Base-by-base conservation (phyloP, 768 basidiomycete species). In the Russula sp. region DNA sequence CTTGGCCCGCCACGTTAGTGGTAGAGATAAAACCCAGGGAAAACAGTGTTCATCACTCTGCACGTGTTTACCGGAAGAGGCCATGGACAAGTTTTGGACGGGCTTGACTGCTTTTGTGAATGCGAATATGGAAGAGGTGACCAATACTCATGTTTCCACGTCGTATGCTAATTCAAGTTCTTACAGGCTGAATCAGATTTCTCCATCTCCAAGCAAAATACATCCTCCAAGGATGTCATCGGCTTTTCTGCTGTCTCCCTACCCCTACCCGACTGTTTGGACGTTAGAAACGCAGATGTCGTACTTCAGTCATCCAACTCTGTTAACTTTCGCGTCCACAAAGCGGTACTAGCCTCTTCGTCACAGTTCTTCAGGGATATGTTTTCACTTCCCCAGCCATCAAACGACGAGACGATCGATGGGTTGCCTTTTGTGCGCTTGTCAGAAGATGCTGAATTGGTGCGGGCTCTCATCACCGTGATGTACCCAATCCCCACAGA, bases 311-410 rank as follows among this genome's bases (percentile, higher is more conserved):
- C 64, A 26, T 62, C 64, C 16, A 53, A 68, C 48, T 20, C 26
- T 18, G 34, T 16, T 22, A 40, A 7, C 20, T 68, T 77, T 53
- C 70, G 67, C 11, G 57, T 75, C 14, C 75, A 76, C 67, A 76
- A 69, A 20, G 53, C 55, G 14, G 74, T 75, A 24, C 73, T 78
- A 16, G 49, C 69, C 30, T 66, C 69, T 14, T 72, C 74, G 0
- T 76, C 75, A 2, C 67, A 69, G 5, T 52, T 76, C 32, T 76
- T 76, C 57, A 62, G 53, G n/a, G 69, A 71, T 56, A 73, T 77
- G 72, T 65, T 76, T 64, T 56, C 70, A 1, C 49, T 70, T 13
- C 72, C 72, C 18, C 62, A 61, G 28, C 38, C 73, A 10, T n/a
- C 52, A 7, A n/a, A 40, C 14, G 3, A 7, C 1, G 65, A 42